Evolutionary conservation across 2,329 filamentous ascomycete species (phyloP), one percentile per base, ranked within the genome.

Genomic region (Calonectria crousiana): DNA sequence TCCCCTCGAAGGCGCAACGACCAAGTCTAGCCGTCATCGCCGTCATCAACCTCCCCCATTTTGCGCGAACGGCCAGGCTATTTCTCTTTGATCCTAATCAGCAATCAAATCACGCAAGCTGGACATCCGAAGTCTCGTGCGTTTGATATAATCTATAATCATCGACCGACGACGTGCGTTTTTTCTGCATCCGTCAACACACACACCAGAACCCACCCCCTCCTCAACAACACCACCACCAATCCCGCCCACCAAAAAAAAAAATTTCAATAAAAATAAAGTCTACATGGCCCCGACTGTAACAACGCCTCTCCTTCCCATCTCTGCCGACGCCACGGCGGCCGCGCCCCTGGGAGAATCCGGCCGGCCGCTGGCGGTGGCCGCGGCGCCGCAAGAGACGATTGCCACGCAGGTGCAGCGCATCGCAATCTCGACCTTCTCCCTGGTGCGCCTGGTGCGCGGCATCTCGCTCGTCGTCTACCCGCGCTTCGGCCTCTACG

Each of bases 381-480:
- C 56, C 64, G 18, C 44, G 58, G 16, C n/a, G 49, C 53, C 56
- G 38, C 71, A 14, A 52, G 32, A 69, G 66, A n/a, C 76, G 69
- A 10, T 74, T 68, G 23, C 77, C 8, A 75, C 75, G 30, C 69
- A 77, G 66, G 69, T 79, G 8, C 82, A 82, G 60, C 71, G 75
- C 68, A 30, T 76, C 44, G 78, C 80, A 53, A 77, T 83, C 38
- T 64, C 74, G 6, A 68, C 76, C 41, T 81, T 83, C 26, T 77
- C 78, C 11, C 58, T 76, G 32, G 75, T 80, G 10, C 82, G 82
- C 74, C 72, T 83, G 60, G 51, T 79, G 18, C 80, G 83, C 60
- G 82, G 82, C 62, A 53, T 83, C 26, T 78, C 77, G 20, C 74
- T 82, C 41, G 74, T 84, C 73, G 77, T 72, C 10, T 82, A 78